Percentiles rank a stretch among this genome's conserved stretches.
Conservation (phyloP, 202 grass and related monocot species). For the Zoysia matrella region DNA sequence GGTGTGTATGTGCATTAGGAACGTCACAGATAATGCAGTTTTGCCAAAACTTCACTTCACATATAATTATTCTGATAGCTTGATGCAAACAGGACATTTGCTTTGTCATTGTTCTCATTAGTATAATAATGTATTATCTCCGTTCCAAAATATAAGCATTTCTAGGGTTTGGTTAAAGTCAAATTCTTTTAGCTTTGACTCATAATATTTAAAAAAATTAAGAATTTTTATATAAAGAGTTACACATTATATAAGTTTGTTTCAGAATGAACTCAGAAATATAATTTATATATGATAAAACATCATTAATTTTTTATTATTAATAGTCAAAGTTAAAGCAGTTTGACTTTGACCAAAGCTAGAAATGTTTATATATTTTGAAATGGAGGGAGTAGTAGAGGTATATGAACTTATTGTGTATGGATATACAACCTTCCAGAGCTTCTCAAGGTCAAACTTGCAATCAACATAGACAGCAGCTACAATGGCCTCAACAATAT, state of each 20-base stretch:
- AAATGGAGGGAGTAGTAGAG: not conserved
- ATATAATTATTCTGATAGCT: not conserved
- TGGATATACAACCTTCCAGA: slow-evolving; percentile 66
- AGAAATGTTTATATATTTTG: too few relatives aligned
- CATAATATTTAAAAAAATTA: too few relatives aligned
- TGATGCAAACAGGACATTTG: not conserved
- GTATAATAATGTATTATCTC: not conserved
- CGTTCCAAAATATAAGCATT: too few relatives aligned
- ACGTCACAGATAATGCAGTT: not conserved
- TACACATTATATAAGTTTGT: too few relatives aligned
- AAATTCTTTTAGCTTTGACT: too few relatives aligned
- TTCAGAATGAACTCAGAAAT: too few relatives aligned
- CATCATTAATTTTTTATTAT: too few relatives aligned
- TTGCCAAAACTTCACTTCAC: not conserved
- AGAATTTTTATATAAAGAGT: too few relatives aligned
- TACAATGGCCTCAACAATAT: slow-evolving; percentile 75
- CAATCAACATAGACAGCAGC: slow-evolving; percentile 83
- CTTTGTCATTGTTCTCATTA: not conserved
- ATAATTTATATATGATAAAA: too few relatives aligned
- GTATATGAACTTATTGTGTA: not conserved
- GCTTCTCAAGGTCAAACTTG: slow-evolving; percentile 72
- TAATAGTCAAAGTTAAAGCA: too few relatives aligned
- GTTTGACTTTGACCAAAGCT: too few relatives aligned
- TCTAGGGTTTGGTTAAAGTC: too few relatives aligned
- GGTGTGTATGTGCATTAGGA: not conserved